phyloP scores from a whole-genome alignment of 345 rosid genomes.

The Salix udensis region DNA sequence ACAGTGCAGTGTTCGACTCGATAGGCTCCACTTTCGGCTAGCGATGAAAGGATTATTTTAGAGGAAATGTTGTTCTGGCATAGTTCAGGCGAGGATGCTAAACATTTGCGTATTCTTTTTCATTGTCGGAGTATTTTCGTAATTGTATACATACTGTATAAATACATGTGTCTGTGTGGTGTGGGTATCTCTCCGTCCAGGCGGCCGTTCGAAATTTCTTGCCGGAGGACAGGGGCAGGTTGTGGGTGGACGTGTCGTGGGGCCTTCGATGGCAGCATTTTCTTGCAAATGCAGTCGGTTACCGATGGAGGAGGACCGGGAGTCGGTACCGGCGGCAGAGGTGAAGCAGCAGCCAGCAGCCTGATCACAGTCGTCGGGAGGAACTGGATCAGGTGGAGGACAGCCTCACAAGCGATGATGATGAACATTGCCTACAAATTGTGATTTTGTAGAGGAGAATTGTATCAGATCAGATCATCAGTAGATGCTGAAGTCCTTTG shows the following conservation, averaged over 20 bases:
- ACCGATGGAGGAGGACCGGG: conserved; percentile 51
- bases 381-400: too few species aligned
- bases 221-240: conserved; percentile 73
- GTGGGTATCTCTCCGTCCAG: conserved; percentile 10
- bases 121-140: too few species aligned
- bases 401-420: too few species aligned
- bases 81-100: conserved; percentile 20
- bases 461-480: too few species aligned
- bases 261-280: conserved; percentile 61
- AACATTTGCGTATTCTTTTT: background rate
- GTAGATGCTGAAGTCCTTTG: too few species aligned
- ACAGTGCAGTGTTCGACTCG: conserved; percentile 49
- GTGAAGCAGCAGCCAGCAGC: background rate
- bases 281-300: conserved; percentile 61
- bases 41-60: conserved; percentile 27
- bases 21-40: conserved; percentile 22
- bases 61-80: conserved; percentile 50
- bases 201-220: conserved; percentile 53
- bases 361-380: too few species aligned
- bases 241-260: conserved; percentile 63
- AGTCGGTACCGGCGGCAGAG: conserved; percentile 21
- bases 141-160: too few species aligned
- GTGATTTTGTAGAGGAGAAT: too few species aligned
- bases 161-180: too few species aligned
- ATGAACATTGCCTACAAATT: too few species aligned